Evolutionary conservation across 2,329 filamentous ascomycete genomes (phyloP), one percentile per base, ranked within the genome.

Genomic region (Beauveria rudraprayagi): DNA sequence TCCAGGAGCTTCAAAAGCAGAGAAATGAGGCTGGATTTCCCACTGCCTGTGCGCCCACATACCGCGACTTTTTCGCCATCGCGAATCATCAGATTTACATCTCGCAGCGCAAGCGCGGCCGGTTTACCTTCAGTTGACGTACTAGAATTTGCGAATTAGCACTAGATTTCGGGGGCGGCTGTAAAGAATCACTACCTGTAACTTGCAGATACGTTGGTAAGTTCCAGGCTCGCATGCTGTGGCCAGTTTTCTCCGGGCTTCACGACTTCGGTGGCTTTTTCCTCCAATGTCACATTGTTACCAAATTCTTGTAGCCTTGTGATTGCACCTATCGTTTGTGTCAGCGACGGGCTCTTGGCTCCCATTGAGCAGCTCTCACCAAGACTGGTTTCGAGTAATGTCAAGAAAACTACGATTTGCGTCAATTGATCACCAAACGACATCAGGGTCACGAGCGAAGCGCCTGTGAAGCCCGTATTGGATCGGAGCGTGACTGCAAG

Each of bases 401-500:
- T 34, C 30, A 34, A 62, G 71, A 75, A 5, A 52, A 52, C 5
- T 37, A 62, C 47, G 30, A 58, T 34, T 22, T 19, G n/a, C 1
- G 67, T 56, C 2, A 76, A 47, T 0, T 46, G 52, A 7, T 70
- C 66, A 24, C 75, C 70, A 56, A 77, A 72, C 3, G 57, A 63
- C 69, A 77, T 74, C 6, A 77, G 65, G 6, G 70, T 69, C 19
- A 77, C 66, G 24, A 77, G 62, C 17, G 69, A 69, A 9, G 72
- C 73, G 24, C 75, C 75, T 0, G 73, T 71, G 48, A 75, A 71
- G 1, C 69, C 73, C 1, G 70, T 66, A 51, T 67, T 71, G 4
- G 70, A 65, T 5, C 67, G 67, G 19, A 75, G 63, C 61, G 73
- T 70, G 0, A 81, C 80, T 0, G 80, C 76, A 3, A 84, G 69